Evolutionary conservation across 768 basidiomycete genomes (phyloP).

Genomic region (Rhodotorula kratochvilovae): DNA sequence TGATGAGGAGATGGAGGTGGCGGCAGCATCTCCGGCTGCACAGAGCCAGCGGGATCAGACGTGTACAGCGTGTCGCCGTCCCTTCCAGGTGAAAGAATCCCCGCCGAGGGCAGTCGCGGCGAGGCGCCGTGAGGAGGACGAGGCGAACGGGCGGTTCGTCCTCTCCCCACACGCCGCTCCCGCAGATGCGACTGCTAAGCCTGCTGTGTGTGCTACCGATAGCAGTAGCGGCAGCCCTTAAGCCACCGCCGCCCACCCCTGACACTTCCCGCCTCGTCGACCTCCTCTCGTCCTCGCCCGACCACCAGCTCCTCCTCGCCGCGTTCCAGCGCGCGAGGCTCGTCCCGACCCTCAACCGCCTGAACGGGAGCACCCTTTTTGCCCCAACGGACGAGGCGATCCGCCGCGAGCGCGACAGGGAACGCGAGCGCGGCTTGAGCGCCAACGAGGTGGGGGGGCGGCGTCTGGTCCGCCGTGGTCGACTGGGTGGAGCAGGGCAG

Average conservation of each 20-base stretch:
- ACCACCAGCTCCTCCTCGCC: conserved; percentile 56
- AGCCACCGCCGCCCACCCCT: neutral
- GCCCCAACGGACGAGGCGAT: conserved; percentile 94
- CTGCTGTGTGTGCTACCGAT: neutral
- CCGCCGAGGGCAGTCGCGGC: no score
- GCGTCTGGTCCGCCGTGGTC: conserved; percentile 37
- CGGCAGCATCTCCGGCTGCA: no score
- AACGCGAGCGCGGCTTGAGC: neutral
- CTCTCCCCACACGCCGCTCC: neutral
- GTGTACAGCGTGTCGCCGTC: no score
- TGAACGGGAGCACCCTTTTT: conserved; percentile 78
- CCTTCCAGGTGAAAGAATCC: no score
- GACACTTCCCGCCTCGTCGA: conserved; percentile 64
- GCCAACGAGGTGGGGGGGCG: neutral
- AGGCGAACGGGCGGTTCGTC: neutral
- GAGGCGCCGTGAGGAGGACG: neutral
- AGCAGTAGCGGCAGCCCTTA: neutral
- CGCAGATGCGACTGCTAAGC: neutral
- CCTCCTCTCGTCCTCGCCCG: conserved; percentile 55
- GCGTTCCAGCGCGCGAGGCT: conserved; percentile 80
- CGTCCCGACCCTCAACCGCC: conserved; percentile 82
- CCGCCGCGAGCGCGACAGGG: conserved; percentile 45
- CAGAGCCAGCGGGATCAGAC: no score
- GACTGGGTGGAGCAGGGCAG: conserved; percentile 37
- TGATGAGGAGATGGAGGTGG: no score